These are phyloP conservation scores for Epithemia pelagica DNA, from an alignment of 108 stramenopile species.

Conservation along the genomic window DNA sequence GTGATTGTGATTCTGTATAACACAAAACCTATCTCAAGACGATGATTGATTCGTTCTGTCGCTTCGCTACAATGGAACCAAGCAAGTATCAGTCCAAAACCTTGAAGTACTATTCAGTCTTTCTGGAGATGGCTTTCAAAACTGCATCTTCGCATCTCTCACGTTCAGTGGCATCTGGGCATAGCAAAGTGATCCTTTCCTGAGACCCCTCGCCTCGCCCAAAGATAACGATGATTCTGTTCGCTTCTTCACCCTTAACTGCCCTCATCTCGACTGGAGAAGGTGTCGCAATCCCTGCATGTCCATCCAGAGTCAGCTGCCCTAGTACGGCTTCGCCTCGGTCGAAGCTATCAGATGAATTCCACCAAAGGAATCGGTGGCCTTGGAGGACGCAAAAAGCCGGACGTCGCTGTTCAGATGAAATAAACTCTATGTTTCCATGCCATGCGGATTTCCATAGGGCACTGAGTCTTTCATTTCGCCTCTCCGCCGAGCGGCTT, in stretches of 20 bases:
- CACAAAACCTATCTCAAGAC: too few relatives aligned
- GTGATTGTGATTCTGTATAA: too few relatives aligned
- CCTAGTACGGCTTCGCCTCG: constrained; percentile 63
- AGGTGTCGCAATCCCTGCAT: constrained; percentile 71
- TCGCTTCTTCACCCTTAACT: constrained; percentile 36
- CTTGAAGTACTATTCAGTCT: not conserved
- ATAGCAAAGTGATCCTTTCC: constrained; percentile 47
- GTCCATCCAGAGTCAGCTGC: constrained; percentile 65
- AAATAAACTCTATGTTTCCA: constrained; percentile 17
- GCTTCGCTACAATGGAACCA: too few relatives aligned
- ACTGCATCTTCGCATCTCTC: not conserved
- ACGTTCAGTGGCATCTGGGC: not conserved
- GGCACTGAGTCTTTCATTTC: constrained; percentile 45
- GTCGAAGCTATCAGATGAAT: constrained; percentile 64
- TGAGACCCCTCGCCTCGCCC: constrained; percentile 52
- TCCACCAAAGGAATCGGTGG: constrained; percentile 81
- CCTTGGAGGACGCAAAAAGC: constrained; percentile 74
- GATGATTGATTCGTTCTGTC: too few relatives aligned
- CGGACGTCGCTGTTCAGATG: constrained; percentile 2
- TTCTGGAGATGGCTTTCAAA: not conserved
- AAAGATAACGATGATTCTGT: constrained; percentile 40
- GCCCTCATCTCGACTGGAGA: constrained; percentile 70
- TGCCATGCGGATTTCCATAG: constrained; percentile 78
- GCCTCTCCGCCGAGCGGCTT: constrained; percentile 40
- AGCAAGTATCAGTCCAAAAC: too few relatives aligned